Conservation (phyloP, 371 early-diverging fungal species). For the Parasitella parasitica region DNA sequence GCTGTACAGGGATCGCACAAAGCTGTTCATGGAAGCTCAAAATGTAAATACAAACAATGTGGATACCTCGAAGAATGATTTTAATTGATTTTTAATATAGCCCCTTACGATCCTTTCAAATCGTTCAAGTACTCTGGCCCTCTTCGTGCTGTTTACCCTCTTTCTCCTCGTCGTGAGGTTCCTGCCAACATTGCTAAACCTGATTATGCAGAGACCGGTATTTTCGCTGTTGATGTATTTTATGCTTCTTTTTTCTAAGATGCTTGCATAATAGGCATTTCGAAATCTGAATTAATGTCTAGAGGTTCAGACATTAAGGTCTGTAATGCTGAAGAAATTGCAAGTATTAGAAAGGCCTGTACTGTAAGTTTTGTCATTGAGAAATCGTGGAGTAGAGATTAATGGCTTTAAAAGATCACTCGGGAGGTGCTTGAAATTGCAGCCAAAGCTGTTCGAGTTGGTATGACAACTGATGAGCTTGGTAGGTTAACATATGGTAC, state of each 20-base stretch:
- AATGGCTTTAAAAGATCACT: constrained; percentile 54
- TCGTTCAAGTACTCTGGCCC: constrained; percentile 78
- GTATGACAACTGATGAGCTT: constrained; percentile 92
- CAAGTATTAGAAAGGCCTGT: constrained; percentile 79
- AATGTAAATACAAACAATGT: constrained; percentile 2
- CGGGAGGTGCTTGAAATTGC: constrained; percentile 87
- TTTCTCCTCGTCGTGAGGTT: constrained; percentile 73
- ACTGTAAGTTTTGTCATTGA: constrained; percentile 37
- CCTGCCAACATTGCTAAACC: constrained; percentile 77
- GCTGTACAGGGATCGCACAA: constrained; percentile 63
- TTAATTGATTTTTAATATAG: constrained; percentile 12
- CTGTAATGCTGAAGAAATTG: constrained; percentile 71
- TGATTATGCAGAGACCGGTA: constrained; percentile 78
- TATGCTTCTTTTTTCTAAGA: no score
- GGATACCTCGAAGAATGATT: background rate
- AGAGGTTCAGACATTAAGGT: constrained; percentile 69
- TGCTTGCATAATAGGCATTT: constrained; percentile 48
- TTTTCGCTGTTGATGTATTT: background rate
- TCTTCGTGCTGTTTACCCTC: constrained; percentile 85
- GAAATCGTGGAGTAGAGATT: no score
- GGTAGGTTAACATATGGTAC: constrained; percentile 21
- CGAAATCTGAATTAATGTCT: constrained; percentile 66
- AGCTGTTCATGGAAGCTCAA: constrained; percentile 41
- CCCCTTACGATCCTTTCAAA: constrained; percentile 81
- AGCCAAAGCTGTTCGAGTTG: constrained; percentile 74